A percentile compares a stretch with the other conserved stretches of the same genome.
These are phyloP conservation scores for Paecilomyces sp. DNA, from an alignment of 2,329 filamentous ascomycete species.

Conservation along the genomic window DNA sequence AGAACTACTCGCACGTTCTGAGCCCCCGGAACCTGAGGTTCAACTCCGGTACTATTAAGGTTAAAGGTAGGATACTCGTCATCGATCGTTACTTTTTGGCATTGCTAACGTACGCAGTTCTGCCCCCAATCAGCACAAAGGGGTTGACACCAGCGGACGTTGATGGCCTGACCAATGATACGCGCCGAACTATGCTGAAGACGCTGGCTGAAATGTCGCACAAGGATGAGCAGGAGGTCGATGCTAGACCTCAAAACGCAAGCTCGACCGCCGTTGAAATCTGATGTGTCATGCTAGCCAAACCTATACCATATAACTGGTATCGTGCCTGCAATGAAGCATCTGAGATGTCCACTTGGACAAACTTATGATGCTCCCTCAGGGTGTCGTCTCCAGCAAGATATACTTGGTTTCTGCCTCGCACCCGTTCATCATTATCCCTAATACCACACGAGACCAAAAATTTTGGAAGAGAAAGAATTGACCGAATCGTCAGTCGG, in stretches of 20 bases:
- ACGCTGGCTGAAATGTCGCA: constrained; percentile 41
- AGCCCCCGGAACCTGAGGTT: constrained; percentile 60
- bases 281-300: constrained; percentile 14
- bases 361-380: neutral
- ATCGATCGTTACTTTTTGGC: neutral
- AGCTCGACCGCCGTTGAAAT: constrained; percentile 28
- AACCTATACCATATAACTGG: neutral
- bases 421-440: neutral
- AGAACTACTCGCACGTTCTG: constrained; percentile 71
- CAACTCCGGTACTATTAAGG: constrained; percentile 61
- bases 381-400: neutral
- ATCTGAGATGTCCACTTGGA: neutral
- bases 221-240: constrained; percentile 12
- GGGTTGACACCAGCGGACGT: constrained; percentile 70
- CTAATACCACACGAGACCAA: neutral
- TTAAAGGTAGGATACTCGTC: constrained; percentile 54
- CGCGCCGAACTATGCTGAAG: constrained; percentile 67
- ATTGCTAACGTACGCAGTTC: constrained; percentile 44
- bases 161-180: constrained; percentile 61
- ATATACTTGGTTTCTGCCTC: neutral
- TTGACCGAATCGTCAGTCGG: neutral
- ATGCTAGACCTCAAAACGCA: constrained; percentile 13
- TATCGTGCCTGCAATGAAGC: neutral
- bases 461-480: neutral
- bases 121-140: constrained; percentile 72